Evolutionary conservation across 495 filamentous ascomycete genomes (phyloP), one percentile per base, ranked within the genome.

Genomic region (Viridothelium virens): DNA sequence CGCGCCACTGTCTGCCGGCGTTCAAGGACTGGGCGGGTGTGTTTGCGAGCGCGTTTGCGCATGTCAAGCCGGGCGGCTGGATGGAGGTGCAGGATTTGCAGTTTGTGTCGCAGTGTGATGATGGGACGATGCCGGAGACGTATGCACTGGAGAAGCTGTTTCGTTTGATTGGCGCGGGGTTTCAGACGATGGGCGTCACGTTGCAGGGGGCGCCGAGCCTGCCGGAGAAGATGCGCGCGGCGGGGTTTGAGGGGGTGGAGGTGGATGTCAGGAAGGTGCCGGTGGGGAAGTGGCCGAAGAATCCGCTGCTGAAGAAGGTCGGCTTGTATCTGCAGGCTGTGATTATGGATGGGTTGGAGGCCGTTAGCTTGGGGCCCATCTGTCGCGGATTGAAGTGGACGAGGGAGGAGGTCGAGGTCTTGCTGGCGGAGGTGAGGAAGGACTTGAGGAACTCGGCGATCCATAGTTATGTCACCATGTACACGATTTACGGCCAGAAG

Each of bases 51-150:
- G 67, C 66, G 16, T 73, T 61, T 61, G 31, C 14, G 12, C 53
- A 67, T 33, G 5, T 71, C 18, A 38, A 61, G 56, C 74, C 74
- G 1, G 74, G 74, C 31, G 74, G 72, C 1, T 76, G 67, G 68
- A 34, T 74, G 5, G 74, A 76, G 69, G 65, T 69, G 25, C 72
- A 76, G 56, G 74, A 76, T 48, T 66, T 70, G 12, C 37, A 65
- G 63, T 65, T 66, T 34, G 48, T 46, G 18, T 25, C 70, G 12
- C 10, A 31, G 9, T 70, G 70, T 47, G 73, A 74, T 59, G 74
- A 76, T 62, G 71, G 65, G 2, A 71, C 68, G 2, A 66, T 71
- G 64, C 14, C 56, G 4, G 59, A 47, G 4, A 37, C 64, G 39
- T 36, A 63, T 37, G 39, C 18, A 67, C n/a, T 41, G 46, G 7